Base-by-base conservation (phyloP, 257 asterid genomes). In the Oldenlandia corymbosa region DNA sequence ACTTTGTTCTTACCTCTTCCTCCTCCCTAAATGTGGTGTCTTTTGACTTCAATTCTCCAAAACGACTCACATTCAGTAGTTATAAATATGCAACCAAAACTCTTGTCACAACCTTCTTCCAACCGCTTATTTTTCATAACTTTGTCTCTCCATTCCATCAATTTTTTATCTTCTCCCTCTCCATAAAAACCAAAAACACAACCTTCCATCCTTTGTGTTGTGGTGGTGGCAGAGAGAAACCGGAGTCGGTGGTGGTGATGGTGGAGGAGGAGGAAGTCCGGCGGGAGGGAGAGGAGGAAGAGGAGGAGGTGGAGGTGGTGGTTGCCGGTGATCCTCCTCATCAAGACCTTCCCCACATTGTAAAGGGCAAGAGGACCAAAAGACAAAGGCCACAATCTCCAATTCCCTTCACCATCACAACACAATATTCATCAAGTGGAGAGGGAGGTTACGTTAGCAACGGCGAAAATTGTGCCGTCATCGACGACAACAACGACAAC, bases 321-420 rank as follows among this genome's bases (percentile, higher is more conserved):
- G n/a, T n/a, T n/a, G n/a, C n/a, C n/a, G n/a, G n/a, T n/a, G n/a
- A n/a, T n/a, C n/a, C n/a, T 50, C 64, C 76, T 66, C 73, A 71
- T 58, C 73, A 71, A 64, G 76, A 81, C 62, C 76, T 55, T 63
- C 70, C 67, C 67, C 70, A 60, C 47, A 68, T 76, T 36, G 78
- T 76, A 1, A 80, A 76, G 58, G 84, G 79, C 48, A 76, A 77
- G 54, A 65, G 81, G 31, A 75, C 80, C 43, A 77, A 80, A 21
- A 76, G 78, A 26, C 71, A 65, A 28, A 75, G 75, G 59, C 83
- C 79, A 11, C 71, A 76, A 55, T 72, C 70, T 47, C 83, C 73
- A 6, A 62, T 73, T 36, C 70, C 79, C 63, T 72, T 72, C 68
- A 69, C 77, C 75, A 69, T 72, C 60, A 43, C 71, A 3, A 21